A percentile compares a stretch with the other conserved stretches of the same genome.
Conservation (phyloP, 1,139 yeast species). For the Protomyces inouyei region DNA sequence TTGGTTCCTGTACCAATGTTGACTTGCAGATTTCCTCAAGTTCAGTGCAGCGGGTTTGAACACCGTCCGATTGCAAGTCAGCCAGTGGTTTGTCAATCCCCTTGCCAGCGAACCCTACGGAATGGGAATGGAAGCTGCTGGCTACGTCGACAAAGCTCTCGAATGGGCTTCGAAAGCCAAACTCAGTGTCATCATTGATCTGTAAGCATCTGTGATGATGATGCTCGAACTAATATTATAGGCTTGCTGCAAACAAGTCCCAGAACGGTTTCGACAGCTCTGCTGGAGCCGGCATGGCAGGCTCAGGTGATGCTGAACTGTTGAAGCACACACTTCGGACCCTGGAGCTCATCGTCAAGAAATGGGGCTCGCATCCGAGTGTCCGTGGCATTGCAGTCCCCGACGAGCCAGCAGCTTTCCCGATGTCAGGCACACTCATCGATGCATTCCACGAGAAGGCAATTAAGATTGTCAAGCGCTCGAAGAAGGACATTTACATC, state of each 20-base stretch:
- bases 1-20: slow-evolving; percentile 47
- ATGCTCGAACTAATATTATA: too few species aligned
- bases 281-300: slow-evolving; percentile 63
- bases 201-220: too few species aligned
- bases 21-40: slow-evolving; percentile 46
- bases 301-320: slow-evolving; percentile 48
- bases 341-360: slow-evolving; percentile 42
- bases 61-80: slow-evolving; percentile 84
- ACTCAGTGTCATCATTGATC: too few species aligned
- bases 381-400: slow-evolving; percentile 78
- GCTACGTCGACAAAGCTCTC: too few species aligned
- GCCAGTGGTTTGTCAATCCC: slow-evolving; percentile 85
- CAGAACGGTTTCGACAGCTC: slow-evolving; percentile 96
- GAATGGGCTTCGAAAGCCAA: too few species aligned
- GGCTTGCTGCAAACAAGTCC: slow-evolving; percentile 44
- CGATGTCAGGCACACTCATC: slow-evolving; percentile 54
- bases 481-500: neutral
- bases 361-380: slow-evolving; percentile 68
- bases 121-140: too few species aligned
- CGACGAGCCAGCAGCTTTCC: slow-evolving; percentile 83
- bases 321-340: slow-evolving; percentile 47
- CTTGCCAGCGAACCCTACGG: slow-evolving; percentile 65
- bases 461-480: neutral
- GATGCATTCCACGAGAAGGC: slow-evolving; percentile 48
- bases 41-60: slow-evolving; percentile 55